Percentiles rank a stretch among this genome's conserved stretches.
These are phyloP conservation scores for Rhizoclosmatium globosum DNA, from an alignment of 192 early-diverging fungal species.

Conservation along the genomic window DNA sequence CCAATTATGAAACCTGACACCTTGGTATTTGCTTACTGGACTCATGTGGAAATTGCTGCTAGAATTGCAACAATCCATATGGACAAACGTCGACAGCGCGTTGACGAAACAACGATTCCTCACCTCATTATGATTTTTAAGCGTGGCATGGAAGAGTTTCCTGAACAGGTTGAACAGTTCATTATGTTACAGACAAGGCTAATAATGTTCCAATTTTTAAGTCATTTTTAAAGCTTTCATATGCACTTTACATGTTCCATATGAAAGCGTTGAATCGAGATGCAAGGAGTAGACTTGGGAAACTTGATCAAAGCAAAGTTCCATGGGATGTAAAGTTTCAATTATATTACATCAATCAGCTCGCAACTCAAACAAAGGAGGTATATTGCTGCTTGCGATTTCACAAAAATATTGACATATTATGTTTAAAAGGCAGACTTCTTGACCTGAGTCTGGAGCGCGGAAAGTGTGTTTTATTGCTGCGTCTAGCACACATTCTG, in stretches of 20 bases:
- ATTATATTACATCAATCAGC: constrained; percentile 20
- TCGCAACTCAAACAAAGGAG: constrained; percentile 16
- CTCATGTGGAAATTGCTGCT: constrained; percentile 31
- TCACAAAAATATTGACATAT: no score
- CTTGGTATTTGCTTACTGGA: constrained; percentile 4
- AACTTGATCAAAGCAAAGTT: not conserved
- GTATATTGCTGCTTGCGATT: no score
- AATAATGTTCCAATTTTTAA: not conserved
- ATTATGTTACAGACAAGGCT: not conserved
- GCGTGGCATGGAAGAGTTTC: constrained; percentile 12
- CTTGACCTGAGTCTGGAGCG: no score
- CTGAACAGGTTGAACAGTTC: not conserved
- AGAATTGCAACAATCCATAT: constrained; percentile 12
- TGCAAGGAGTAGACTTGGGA: not conserved
- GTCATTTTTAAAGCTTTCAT: not conserved
- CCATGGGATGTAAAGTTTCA: constrained; percentile 24
- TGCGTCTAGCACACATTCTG: no score
- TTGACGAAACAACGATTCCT: not conserved
- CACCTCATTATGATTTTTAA: not conserved
- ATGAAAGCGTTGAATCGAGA: not conserved
- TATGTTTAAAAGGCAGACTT: no score
- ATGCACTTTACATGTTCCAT: not conserved
- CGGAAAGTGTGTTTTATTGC: no score
- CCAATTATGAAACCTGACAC: not conserved
- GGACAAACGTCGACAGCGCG: not conserved